Evolutionary conservation across 2,329 filamentous ascomycete genomes (phyloP).

Genomic region (Clonostachys rhizophaga): DNA sequence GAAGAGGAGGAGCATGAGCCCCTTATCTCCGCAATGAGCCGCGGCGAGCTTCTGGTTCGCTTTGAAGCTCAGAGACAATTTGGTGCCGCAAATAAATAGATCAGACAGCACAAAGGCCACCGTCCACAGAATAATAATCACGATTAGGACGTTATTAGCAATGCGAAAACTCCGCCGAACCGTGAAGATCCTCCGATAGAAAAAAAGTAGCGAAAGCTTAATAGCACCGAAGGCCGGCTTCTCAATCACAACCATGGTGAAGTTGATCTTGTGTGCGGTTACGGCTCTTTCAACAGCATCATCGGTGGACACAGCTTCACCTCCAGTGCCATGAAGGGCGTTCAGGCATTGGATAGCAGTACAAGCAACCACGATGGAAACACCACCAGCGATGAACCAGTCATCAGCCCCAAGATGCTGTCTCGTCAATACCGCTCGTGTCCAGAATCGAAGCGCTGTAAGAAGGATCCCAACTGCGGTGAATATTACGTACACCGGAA

Average conservation of each 20-base stretch:
- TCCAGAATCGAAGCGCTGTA: conserved; percentile 5
- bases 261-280: conserved; percentile 3
- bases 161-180: conserved; percentile 2
- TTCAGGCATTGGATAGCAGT: conserved; percentile 5
- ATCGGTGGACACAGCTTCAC: conserved; percentile 1
- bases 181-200: conserved; percentile 6
- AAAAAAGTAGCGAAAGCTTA: conserved; percentile 7
- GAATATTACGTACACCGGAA: conserved; percentile 5
- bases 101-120: conserved; percentile 2
- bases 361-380: conserved; percentile 2
- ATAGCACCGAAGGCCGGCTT: conserved; percentile 5
- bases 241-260: conserved; percentile 6
- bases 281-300: background rate
- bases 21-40: conserved; percentile 4
- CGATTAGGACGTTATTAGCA: conserved; percentile 2
- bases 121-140: conserved; percentile 3
- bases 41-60: conserved; percentile 1
- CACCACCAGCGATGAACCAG: conserved; percentile 3
- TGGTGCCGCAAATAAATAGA: conserved; percentile 3
- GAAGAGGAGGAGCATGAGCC: conserved; percentile 5
- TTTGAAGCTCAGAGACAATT: conserved; percentile 1
- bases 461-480: conserved; percentile 3
- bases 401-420: conserved; percentile 3
- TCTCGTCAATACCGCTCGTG: background rate
- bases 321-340: conserved; percentile 2